Conservation (phyloP, 192 early-diverging fungal species). For the Coemansia erecta region DNA sequence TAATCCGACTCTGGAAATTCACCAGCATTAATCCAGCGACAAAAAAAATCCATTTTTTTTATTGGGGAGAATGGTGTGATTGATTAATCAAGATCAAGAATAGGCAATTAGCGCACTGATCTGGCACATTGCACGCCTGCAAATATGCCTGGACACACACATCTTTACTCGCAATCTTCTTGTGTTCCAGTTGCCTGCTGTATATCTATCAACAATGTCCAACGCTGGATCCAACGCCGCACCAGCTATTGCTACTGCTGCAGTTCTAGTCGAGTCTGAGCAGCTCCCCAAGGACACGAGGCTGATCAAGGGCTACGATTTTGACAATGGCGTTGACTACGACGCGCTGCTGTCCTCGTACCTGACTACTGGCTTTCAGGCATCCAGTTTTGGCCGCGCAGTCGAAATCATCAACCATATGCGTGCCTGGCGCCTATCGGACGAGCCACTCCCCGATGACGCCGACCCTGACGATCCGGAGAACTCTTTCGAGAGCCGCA, state of each 20-base stretch:
- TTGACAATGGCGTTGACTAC: slow-evolving; percentile 83
- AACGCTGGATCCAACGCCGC: not conserved
- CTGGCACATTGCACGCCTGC: too few species aligned
- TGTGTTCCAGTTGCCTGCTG: not conserved
- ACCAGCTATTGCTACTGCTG: slow-evolving; percentile 48
- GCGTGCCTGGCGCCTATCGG: slow-evolving; percentile 82
- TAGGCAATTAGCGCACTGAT: not conserved
- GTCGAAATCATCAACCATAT: slow-evolving; percentile 92
- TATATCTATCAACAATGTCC: not conserved
- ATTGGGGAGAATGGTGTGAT: not conserved
- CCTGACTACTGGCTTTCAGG: slow-evolving; percentile 88
- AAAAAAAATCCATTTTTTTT: not conserved
- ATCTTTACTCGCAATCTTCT: not conserved
- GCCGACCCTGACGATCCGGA: slow-evolving; percentile 58
- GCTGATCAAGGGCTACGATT: slow-evolving; percentile 85
- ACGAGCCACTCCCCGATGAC: slow-evolving; percentile 68
- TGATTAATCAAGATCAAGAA: not conserved
- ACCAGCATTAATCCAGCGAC: not conserved
- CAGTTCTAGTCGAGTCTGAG: slow-evolving; percentile 70
- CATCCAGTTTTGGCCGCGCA: slow-evolving; percentile 80
- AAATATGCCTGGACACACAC: too few species aligned
- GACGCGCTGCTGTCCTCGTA: slow-evolving; percentile 69
- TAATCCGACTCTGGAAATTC: not conserved
- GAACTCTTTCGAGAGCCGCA: slow-evolving; percentile 62
- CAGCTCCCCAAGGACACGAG: slow-evolving; percentile 63